Base-by-base conservation (phyloP, 1,284 basidiomycete species). In the Pseudozyma hubeiensis region DNA sequence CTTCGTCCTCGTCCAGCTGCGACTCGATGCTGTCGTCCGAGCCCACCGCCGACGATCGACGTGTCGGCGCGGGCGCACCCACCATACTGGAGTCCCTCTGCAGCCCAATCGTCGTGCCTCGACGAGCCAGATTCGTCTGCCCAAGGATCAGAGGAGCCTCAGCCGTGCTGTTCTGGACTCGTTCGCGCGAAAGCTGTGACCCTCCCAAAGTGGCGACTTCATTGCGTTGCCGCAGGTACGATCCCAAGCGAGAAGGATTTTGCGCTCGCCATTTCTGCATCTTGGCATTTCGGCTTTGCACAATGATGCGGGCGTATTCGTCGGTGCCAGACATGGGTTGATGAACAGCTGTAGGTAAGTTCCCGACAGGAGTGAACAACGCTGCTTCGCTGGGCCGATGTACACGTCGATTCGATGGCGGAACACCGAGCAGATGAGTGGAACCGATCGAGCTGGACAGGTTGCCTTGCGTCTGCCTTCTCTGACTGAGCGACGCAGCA, bases 221-320 rank as follows among this genome's bases (percentile, higher is more conserved):
- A 34, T 44, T 39, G 51, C 63, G 59, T 31, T 50, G 58, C 9
- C 19, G 49, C 6, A 45, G 19, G 17, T 45, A 37, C 30, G 53
- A 54, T 13, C 52, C 64, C 5, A 57, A 53, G 6, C 69, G 66
- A 7, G 61, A 69, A 4, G 61, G 61, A 34, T 70, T 64, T 53
- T 75, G 67, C n/a, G 67, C 60, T 53, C 62, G 81, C 88, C 88
- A 88, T 53, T 87, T 85, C 55, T 87, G 86, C 67, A 88, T 82
- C 73, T 88, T 88, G 34, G 87, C 88, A 35, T 86, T 86, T 24
- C 88, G 83, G 53, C 85, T 87, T 66, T 88, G 87, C 68, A 88
- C 84, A 71, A 88, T 88, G 84, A 88, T 87, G 62, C 85, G 86
- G 0, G 87, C 87, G 60, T 87, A 87, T 40, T 88, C 88, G 72